Conservation (phyloP, 2,329 filamentous ascomycete species). For the Grosmannia serpens region DNA sequence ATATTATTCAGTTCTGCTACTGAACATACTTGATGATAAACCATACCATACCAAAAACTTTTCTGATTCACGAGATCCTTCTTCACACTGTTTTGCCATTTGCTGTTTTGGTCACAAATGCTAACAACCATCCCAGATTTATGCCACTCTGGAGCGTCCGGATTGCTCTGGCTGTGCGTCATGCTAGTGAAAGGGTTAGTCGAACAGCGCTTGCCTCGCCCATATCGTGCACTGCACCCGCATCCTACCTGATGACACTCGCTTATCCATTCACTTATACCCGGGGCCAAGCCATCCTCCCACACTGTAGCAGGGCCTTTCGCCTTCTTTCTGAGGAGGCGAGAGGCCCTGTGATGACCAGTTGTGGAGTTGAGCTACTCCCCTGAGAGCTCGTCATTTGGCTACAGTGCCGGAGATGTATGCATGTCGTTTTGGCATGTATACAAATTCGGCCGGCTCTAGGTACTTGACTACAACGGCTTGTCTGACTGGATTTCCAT, state of each 20-base stretch:
- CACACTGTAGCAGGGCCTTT: constrained; percentile 47
- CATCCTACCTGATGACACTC: constrained; percentile 43
- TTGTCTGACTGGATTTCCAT: constrained; percentile 19
- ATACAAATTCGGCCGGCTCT: constrained; percentile 20
- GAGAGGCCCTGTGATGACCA: constrained; percentile 43
- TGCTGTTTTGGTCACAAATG: background rate
- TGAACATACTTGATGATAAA: constrained; percentile 56
- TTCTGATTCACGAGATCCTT: constrained; percentile 12
- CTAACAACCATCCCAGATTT: too few relatives aligned
- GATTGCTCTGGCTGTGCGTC: background rate
- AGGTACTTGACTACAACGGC: constrained; percentile 27
- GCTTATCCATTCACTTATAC: constrained; percentile 70
- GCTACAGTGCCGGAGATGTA: constrained; percentile 42
- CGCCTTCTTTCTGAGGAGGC: background rate
- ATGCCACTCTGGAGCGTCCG: too few relatives aligned
- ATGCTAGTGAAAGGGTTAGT: background rate
- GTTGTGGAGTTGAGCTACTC: constrained; percentile 57
- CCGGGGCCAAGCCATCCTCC: constrained; percentile 60
- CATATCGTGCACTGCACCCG: background rate
- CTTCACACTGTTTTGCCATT: constrained; percentile 4
- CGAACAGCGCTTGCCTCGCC: background rate
- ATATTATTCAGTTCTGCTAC: constrained; percentile 62
- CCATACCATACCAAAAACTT: constrained; percentile 47
- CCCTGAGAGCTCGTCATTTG: constrained; percentile 39
- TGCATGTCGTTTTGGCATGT: constrained; percentile 45